phyloP scores from a whole-genome alignment of 2,329 filamentous ascomycete species.

The Neopestalotiopsis sp. region DNA sequence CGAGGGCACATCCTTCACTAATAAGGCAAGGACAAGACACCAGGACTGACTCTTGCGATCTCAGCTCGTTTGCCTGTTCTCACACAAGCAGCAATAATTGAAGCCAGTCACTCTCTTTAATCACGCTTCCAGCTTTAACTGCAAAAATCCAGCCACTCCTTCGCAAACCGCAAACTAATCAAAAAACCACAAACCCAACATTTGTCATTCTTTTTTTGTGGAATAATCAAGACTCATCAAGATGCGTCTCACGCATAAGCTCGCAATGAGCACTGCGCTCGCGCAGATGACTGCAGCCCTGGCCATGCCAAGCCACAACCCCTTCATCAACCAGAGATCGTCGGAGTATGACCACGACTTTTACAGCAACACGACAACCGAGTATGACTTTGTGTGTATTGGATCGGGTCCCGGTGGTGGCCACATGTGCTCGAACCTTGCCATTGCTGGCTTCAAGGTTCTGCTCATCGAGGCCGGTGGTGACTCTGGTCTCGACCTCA shows the following conservation, averaged over 20 bases:
- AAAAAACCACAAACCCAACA: neutral
- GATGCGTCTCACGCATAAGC: conserved; percentile 11
- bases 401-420: conserved; percentile 59
- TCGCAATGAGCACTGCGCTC: conserved; percentile 12
- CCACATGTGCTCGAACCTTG: conserved; percentile 56
- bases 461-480: conserved; percentile 63
- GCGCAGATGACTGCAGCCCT: conserved; percentile 13
- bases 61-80: conserved; percentile 9
- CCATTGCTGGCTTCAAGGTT: conserved; percentile 56
- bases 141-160: neutral
- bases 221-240: conserved; percentile 6
- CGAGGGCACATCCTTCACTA: neutral
- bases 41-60: conserved; percentile 13
- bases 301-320: conserved; percentile 11
- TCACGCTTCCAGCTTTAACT: conserved; percentile 13
- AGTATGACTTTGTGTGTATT: conserved; percentile 46
- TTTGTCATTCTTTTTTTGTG: conserved; percentile 8
- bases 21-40: conserved; percentile 17
- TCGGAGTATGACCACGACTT: conserved; percentile 16
- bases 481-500: conserved; percentile 50
- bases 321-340: conserved; percentile 16
- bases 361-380: conserved; percentile 37
- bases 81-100: conserved; percentile 4
- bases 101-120: conserved; percentile 17
- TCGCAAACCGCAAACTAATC: neutral